Evolutionary conservation across 1,139 yeast species (phyloP), one percentile per base, ranked within the genome.

Genomic region (Hemisphaericaspora xylofermentans): DNA sequence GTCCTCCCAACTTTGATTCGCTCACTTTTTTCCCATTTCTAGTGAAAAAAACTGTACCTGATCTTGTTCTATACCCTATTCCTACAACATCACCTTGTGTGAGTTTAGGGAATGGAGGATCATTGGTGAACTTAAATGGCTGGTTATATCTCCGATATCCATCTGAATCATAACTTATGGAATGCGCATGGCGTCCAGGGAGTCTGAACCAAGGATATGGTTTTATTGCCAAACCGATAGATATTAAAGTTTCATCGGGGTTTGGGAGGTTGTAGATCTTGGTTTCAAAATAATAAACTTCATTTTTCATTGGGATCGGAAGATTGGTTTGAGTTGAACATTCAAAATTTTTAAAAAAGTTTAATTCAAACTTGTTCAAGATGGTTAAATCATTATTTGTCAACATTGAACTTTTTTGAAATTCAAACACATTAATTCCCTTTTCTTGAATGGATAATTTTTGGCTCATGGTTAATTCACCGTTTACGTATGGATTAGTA

Each of bases 381-480:
- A 91, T 84, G 45, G 78, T 55, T 16, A 84, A 63, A 52, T 76
- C 85, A 61, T 75, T 82, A 54, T 70, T 77, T 38, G 78, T 80
- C 44, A 80, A 65, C 66, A 76, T 80, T 13, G 69, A 57, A 56
- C 88, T 91, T 34, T 88, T 88, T 45, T 77, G 78, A 58, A 94
- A 93, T 55, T 88, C 95, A 94, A 95, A 93, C 0, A 98, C 98
- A 22, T 78, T 69, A 1, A 94, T 84, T 0, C 97, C 99, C 61
- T 88, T 89, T 54, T 94, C 98, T 55, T 88, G 95, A 27, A 93
- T 88, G 21, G 70, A 70, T 63, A 76, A 74, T 61, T 64, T 70
- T 59, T 71, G 86, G 38, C 73, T 75, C 43, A 61, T 68, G 40
- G 78, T 64, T 51, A 67, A 60, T 38, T 64, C 68, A 31, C 68